Percentiles rank a stretch among this genome's conserved stretches.
These are phyloP conservation scores for Lagenaria siceraria DNA, from an alignment of 306 rosid species.

Conservation along the genomic window DNA sequence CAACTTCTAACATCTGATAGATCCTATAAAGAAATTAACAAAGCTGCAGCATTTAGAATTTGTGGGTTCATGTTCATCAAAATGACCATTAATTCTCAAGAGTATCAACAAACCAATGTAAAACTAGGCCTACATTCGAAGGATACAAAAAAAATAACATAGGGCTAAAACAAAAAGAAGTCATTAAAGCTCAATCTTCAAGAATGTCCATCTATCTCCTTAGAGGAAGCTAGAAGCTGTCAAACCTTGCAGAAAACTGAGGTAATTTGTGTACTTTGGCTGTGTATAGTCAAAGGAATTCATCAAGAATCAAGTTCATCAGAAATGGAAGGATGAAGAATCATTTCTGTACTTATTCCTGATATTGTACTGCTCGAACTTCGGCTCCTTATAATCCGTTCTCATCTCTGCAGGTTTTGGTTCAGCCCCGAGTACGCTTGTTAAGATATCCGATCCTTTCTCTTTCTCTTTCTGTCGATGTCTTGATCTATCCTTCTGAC, in stretches of 20 bases:
- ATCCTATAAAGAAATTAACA: neutral
- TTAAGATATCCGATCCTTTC: neutral
- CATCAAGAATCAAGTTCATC: neutral
- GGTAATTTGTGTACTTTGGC: neutral
- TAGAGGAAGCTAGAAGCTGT: neutral
- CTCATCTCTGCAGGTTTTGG: neutral
- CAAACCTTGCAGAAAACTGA: neutral
- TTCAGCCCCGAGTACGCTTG: neutral
- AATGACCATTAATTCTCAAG: neutral
- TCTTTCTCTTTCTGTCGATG: constrained; percentile 5
- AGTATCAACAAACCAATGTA: neutral
- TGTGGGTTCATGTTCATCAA: neutral
- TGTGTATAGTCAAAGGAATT: neutral
- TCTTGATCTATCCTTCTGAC: constrained; percentile 1
- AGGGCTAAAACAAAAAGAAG: neutral
- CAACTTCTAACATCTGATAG: neutral
- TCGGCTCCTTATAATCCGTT: neutral
- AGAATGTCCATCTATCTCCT: constrained; percentile 1
- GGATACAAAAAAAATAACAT: neutral
- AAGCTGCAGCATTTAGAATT: neutral
- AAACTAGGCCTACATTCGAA: neutral
- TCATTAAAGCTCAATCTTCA: constrained; percentile 10
- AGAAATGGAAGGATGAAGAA: constrained; percentile 1
- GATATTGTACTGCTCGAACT: neutral
- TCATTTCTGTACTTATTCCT: neutral